phyloP scores from a whole-genome alignment of 1,284 basidiomycete species.

The Schizophyllum commune region DNA sequence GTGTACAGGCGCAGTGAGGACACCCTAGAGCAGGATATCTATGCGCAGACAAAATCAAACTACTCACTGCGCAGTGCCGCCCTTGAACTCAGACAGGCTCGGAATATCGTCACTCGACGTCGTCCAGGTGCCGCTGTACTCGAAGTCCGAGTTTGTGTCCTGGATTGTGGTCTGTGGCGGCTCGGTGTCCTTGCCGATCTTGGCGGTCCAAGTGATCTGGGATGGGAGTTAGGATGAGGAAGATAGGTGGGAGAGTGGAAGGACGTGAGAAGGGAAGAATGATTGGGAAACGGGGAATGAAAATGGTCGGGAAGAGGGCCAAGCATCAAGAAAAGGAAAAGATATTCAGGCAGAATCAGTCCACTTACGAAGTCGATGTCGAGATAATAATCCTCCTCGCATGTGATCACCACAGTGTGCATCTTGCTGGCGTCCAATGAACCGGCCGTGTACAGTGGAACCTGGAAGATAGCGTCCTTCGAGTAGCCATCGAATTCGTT shows the following conservation, averaged over 20 bases:
- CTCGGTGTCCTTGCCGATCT: neutral
- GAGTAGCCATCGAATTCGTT: slow-evolving; percentile 13
- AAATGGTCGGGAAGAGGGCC: too few relatives aligned
- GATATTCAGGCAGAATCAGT: too few relatives aligned
- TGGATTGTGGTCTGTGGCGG: neutral
- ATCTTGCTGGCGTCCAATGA: slow-evolving; percentile 14
- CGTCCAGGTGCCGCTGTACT: slow-evolving; percentile 10
- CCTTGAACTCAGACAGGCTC: slow-evolving; percentile 10
- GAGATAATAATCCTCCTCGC: slow-evolving; percentile 16
- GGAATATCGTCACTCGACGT: slow-evolving; percentile 11
- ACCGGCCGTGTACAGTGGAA: slow-evolving; percentile 20
- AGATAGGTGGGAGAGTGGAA: neutral
- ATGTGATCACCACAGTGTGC: slow-evolving; percentile 20
- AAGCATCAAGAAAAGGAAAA: too few relatives aligned
- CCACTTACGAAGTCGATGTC: slow-evolving; percentile 25
- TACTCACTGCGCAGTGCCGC: slow-evolving; percentile 15
- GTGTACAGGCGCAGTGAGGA: too few relatives aligned
- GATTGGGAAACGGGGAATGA: too few relatives aligned
- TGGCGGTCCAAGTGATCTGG: slow-evolving; percentile 12
- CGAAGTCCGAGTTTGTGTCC: slow-evolving; percentile 10
- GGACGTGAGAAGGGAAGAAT: slow-evolving; percentile 20
- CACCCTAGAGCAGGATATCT: neutral
- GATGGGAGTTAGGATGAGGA: neutral
- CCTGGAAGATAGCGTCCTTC: slow-evolving; percentile 15
- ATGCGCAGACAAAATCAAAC: neutral